phyloP scores from a whole-genome alignment of 2,329 filamentous ascomycete genomes.

The Kalmusia sp. region DNA sequence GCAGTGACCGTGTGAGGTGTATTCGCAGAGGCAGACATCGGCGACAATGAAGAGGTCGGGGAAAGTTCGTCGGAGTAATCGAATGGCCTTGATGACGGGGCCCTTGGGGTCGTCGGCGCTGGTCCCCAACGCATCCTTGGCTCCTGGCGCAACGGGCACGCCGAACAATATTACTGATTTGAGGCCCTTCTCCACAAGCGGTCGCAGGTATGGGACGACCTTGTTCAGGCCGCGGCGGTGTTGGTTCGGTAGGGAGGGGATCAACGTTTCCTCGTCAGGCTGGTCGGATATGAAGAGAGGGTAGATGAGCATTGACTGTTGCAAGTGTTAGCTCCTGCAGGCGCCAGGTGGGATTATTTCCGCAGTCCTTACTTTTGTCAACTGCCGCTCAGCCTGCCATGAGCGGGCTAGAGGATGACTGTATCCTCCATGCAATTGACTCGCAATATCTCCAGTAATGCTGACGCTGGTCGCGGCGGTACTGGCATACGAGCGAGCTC shows the following conservation, averaged over 20 bases:
- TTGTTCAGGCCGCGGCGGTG: slow-evolving; percentile 87
- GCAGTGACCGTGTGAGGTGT: slow-evolving; percentile 97
- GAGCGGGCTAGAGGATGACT: slow-evolving; percentile 58
- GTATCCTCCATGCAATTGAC: slow-evolving; percentile 60
- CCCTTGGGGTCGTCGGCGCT: slow-evolving; percentile 91
- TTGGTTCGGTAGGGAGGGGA: slow-evolving; percentile 91
- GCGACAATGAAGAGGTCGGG: slow-evolving; percentile 89
- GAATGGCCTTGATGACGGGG: slow-evolving; percentile 87
- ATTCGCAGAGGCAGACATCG: slow-evolving; percentile 98
- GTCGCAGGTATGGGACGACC: slow-evolving; percentile 81
- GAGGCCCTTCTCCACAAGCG: slow-evolving; percentile 87
- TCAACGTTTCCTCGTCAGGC: slow-evolving; percentile 88
- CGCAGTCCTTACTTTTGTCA: slow-evolving; percentile 53
- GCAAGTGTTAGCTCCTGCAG: slow-evolving; percentile 23
- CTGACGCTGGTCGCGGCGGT: slow-evolving; percentile 61
- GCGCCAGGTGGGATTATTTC: slow-evolving; percentile 1
- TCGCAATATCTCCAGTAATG: slow-evolving; percentile 59
- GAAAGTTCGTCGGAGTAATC: slow-evolving; percentile 82
- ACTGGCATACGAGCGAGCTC: slow-evolving; percentile 58
- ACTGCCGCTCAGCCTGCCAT: slow-evolving; percentile 61
- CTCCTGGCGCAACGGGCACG: slow-evolving; percentile 79
- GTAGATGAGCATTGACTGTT: slow-evolving; percentile 96
- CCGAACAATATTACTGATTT: slow-evolving; percentile 95
- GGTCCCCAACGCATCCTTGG: slow-evolving; percentile 91
- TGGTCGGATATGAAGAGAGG: slow-evolving; percentile 95